Percentiles rank a stretch among this genome's conserved stretches.
phyloP scores from a whole-genome alignment of 2,329 filamentous ascomycete species.

The Achaetomium macrosporum region DNA sequence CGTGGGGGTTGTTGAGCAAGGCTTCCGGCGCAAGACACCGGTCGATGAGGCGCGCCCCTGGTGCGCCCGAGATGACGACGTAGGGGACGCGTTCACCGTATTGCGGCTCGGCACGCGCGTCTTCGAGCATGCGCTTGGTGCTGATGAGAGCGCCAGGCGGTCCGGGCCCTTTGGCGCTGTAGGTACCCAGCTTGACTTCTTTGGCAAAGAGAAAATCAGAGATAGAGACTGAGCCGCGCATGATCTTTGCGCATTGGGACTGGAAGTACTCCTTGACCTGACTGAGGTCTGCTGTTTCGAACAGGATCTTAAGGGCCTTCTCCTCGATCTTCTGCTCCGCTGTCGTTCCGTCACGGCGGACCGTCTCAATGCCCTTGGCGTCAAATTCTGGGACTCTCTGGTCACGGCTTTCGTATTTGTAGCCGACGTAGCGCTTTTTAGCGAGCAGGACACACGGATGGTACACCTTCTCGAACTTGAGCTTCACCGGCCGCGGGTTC shows the following conservation, averaged over 20 bases:
- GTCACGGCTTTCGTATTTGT: constrained; percentile 79
- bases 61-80: constrained; percentile 83
- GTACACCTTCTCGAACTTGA: constrained; percentile 99
- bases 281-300: constrained; percentile 82
- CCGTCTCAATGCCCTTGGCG: constrained; percentile 97
- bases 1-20: constrained; percentile 67
- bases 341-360: constrained; percentile 87
- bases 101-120: constrained; percentile 82
- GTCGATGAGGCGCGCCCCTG: constrained; percentile 78
- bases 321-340: constrained; percentile 97
- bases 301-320: constrained; percentile 80
- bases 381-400: constrained; percentile 86
- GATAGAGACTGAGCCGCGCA: constrained; percentile 79
- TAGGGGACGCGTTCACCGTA: constrained; percentile 95
- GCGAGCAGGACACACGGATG: constrained; percentile 89
- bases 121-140: constrained; percentile 76
- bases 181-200: constrained; percentile 86
- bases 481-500: constrained; percentile 86
- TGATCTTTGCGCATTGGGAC: constrained; percentile 83
- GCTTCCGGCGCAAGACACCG: constrained; percentile 85
- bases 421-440: constrained; percentile 97
- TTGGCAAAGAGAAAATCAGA: constrained; percentile 95
- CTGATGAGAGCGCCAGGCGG: constrained; percentile 88
- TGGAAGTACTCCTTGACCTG: constrained; percentile 89
- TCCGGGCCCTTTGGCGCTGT: constrained; percentile 71